Conservation (phyloP, 148 eudicot species). For the Mesembryanthemum crystallinum region DNA sequence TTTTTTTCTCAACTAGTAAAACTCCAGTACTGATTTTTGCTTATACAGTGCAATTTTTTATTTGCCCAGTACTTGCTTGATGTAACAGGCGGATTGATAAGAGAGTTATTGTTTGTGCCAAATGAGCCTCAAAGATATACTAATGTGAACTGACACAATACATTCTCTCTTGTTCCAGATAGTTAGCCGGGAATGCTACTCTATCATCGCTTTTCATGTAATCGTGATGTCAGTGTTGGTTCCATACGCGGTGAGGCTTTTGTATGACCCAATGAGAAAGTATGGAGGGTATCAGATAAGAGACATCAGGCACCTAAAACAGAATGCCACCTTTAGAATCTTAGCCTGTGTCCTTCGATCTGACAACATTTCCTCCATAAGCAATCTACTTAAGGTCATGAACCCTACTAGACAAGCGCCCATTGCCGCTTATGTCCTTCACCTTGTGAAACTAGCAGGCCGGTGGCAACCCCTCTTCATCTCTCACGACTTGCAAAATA, state of each 20-base stretch:
- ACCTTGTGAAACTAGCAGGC: constrained; percentile 37
- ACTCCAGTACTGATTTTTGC: no score
- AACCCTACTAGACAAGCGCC: constrained; percentile 29
- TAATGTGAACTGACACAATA: no score
- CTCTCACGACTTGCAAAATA: constrained; percentile 37
- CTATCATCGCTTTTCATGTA: constrained; percentile 20
- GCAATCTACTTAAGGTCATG: constrained; percentile 24
- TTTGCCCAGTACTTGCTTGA: no score
- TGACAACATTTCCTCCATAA: constrained; percentile 30
- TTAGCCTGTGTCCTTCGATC: constrained; percentile 38
- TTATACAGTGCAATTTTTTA: no score
- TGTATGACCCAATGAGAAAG: constrained; percentile 36
- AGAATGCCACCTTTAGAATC: constrained; percentile 18
- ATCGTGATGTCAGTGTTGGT: constrained; percentile 11
- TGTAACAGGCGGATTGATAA: no score
- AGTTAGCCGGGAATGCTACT: constrained; percentile 3
- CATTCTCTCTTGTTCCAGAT: constrained; percentile 14
- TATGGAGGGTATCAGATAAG: constrained; percentile 38
- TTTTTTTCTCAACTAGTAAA: no score
- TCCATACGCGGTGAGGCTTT: constrained; percentile 24
- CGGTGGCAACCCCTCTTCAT: constrained; percentile 35
- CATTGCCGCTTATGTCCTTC: constrained; percentile 29
- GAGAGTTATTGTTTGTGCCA: no score
- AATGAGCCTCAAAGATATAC: no score
- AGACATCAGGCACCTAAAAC: constrained; percentile 32